Evolutionary conservation across 768 basidiomycete genomes (phyloP).

Genomic region (Trichaptum fuscoviolaceum): DNA sequence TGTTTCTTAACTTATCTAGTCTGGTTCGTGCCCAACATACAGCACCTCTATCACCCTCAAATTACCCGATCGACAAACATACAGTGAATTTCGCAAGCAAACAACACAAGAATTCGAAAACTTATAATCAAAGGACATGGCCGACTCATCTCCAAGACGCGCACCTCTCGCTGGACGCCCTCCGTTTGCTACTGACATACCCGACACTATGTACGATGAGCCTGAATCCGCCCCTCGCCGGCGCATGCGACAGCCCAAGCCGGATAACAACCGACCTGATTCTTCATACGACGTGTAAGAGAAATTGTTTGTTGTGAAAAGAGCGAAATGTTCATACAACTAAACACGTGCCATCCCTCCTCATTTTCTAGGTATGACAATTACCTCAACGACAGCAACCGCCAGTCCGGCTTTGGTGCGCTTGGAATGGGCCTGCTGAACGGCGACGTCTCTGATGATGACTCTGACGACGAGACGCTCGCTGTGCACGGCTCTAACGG

Average conservation of each 20-base stretch:
- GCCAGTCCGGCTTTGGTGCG: slow-evolving; percentile 50
- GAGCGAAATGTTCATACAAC: slow-evolving; percentile 6
- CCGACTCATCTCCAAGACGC: not conserved
- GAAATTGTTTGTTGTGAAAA: slow-evolving; percentile 6
- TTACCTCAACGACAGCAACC: slow-evolving; percentile 41
- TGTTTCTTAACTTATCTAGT: not conserved
- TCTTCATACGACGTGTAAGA: slow-evolving; percentile 70
- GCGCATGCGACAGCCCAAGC: slow-evolving; percentile 37
- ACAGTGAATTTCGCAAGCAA: not conserved
- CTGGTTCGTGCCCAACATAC: not conserved
- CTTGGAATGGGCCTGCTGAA: slow-evolving; percentile 46
- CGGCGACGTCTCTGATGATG: slow-evolving; percentile 37
- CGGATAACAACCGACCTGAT: slow-evolving; percentile 31
- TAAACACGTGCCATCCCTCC: slow-evolving; percentile 9
- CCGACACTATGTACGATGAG: slow-evolving; percentile 53
- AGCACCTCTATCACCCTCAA: not conserved
- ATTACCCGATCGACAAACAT: not conserved
- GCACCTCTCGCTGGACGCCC: slow-evolving; percentile 55
- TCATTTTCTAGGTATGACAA: slow-evolving; percentile 50
- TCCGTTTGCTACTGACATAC: slow-evolving; percentile 65
- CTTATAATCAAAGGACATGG: not conserved
- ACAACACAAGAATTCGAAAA: not conserved
- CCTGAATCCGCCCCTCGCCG: slow-evolving; percentile 32
- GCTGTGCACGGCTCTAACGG: slow-evolving; percentile 33
- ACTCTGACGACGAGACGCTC: slow-evolving; percentile 37